Conservation (phyloP, 2,329 filamentous ascomycete species). For the Emericellopsis atlantica region DNA sequence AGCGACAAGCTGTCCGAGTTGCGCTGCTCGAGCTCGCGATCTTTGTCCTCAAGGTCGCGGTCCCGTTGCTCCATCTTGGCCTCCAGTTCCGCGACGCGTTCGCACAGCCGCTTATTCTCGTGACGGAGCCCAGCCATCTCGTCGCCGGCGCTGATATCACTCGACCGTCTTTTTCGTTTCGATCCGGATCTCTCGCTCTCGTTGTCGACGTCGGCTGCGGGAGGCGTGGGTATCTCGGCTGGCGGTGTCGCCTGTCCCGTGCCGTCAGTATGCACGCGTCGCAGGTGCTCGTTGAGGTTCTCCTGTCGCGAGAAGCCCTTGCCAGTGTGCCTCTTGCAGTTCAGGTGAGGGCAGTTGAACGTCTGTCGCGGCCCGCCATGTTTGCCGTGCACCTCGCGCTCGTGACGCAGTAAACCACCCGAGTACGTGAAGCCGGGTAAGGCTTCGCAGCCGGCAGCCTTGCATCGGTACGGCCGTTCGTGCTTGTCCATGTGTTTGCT, state of each 20-base stretch:
- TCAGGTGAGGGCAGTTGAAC: slow-evolving; percentile 71
- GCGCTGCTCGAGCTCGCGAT: slow-evolving; percentile 22
- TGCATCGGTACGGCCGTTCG: slow-evolving; percentile 83
- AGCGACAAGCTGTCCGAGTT: slow-evolving; percentile 30
- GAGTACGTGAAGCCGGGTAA: slow-evolving; percentile 92
- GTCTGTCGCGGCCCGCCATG: slow-evolving; percentile 81
- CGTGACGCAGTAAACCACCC: slow-evolving; percentile 76
- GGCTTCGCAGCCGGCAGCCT: slow-evolving; percentile 73
- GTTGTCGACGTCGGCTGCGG: slow-evolving; percentile 29
- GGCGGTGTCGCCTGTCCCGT: slow-evolving; percentile 18
- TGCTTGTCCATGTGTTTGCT: slow-evolving; percentile 99
- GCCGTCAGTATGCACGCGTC: slow-evolving; percentile 63
- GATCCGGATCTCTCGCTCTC: slow-evolving; percentile 29
- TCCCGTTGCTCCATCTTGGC: slow-evolving; percentile 35
- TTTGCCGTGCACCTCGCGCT: slow-evolving; percentile 86
- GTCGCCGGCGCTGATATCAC: slow-evolving; percentile 14
- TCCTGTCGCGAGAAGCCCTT: slow-evolving; percentile 88
- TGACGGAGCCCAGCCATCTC: slow-evolving; percentile 45
- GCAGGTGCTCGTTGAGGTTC: slow-evolving; percentile 86
- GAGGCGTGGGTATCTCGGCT: slow-evolving; percentile 9
- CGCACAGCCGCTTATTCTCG: slow-evolving; percentile 54
- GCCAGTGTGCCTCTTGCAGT: slow-evolving; percentile 81
- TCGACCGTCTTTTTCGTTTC: slow-evolving; percentile 33
- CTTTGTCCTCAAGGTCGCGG: slow-evolving; percentile 14
- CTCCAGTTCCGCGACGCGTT: slow-evolving; percentile 49